These are phyloP conservation scores for Vanilla planifolia DNA, from an alignment of 106 monocot species.

Conservation along the genomic window DNA sequence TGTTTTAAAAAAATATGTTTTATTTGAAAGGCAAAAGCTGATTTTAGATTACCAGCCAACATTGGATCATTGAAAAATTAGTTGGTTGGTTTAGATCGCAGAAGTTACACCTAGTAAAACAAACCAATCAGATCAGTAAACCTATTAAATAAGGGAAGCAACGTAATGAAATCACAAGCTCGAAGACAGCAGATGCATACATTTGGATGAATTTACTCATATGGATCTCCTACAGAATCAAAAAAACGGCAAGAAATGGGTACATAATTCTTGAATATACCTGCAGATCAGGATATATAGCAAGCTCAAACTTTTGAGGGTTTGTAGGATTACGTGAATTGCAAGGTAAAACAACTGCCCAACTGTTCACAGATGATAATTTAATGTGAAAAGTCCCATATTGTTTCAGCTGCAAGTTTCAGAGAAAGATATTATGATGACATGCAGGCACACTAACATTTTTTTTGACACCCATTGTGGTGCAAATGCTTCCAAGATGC, in stretches of 20 bases:
- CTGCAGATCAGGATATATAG: conserved; percentile 67
- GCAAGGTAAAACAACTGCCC: conserved; percentile 76
- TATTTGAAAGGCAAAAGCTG: no score
- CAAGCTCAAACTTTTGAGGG: conserved; percentile 67
- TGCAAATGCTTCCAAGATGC: conserved; percentile 64
- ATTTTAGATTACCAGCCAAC: no score
- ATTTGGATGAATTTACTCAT: no score
- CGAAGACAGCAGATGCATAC: no score
- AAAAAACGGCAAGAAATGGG: not conserved
- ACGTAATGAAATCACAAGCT: no score
- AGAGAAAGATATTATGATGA: not conserved
- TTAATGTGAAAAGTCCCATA: not conserved
- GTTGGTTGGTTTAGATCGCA: no score
- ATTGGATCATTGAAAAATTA: no score
- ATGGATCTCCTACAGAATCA: no score
- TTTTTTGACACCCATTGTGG: conserved; percentile 68
- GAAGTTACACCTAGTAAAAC: no score
- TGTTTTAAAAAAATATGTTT: no score
- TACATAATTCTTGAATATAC: conserved; percentile 23
- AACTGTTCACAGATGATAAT: conserved; percentile 37
- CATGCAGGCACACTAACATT: conserved; percentile 33
- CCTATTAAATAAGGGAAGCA: no score
- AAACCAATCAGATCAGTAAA: no score
- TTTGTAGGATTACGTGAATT: conserved; percentile 48
- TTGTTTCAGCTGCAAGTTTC: not conserved